Percentiles rank a stretch among this genome's conserved stretches.
phyloP scores from a whole-genome alignment of 2,329 filamentous ascomycete species.

The Trichoderma sp. region DNA sequence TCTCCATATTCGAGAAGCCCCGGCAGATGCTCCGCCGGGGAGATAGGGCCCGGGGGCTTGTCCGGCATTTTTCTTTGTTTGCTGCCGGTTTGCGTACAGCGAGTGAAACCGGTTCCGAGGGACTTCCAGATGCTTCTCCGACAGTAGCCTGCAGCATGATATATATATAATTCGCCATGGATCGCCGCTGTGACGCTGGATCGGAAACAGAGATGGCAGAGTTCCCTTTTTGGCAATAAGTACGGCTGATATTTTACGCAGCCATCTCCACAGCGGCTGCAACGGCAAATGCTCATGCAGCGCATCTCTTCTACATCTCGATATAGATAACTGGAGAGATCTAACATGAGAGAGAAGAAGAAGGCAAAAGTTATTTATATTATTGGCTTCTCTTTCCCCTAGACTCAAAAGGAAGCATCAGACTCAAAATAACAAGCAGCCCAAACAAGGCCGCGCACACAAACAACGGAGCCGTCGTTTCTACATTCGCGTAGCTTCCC shows the following conservation, averaged over 20 bases:
- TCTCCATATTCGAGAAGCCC: slow-evolving; percentile 10
- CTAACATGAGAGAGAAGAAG: not conserved
- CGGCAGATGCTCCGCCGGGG: slow-evolving; percentile 7
- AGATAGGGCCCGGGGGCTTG: not conserved
- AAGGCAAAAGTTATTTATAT: not conserved
- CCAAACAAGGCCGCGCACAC: slow-evolving; percentile 29
- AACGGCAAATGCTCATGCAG: not conserved
- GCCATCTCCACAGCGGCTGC: not conserved
- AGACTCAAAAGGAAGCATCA: slow-evolving; percentile 29
- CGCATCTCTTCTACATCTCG: not conserved
- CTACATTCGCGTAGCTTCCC: slow-evolving; percentile 29
- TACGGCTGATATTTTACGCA: not conserved
- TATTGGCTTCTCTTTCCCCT: slow-evolving; percentile 28
- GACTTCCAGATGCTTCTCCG: not conserved
- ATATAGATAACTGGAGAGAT: not conserved
- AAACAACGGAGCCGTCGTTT: slow-evolving; percentile 29
- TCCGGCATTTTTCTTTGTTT: not conserved
- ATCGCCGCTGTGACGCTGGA: not conserved
- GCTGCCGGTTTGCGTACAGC: slow-evolving; percentile 1
- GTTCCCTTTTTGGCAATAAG: not conserved
- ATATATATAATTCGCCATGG: not conserved
- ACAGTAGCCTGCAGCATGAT: not conserved
- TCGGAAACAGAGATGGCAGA: not conserved
- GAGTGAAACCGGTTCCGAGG: slow-evolving; percentile 8
- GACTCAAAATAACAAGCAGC: slow-evolving; percentile 27